These are phyloP conservation scores for Claviceps paspali DNA, from an alignment of 2,329 filamentous ascomycete genomes.

Conservation along the genomic window DNA sequence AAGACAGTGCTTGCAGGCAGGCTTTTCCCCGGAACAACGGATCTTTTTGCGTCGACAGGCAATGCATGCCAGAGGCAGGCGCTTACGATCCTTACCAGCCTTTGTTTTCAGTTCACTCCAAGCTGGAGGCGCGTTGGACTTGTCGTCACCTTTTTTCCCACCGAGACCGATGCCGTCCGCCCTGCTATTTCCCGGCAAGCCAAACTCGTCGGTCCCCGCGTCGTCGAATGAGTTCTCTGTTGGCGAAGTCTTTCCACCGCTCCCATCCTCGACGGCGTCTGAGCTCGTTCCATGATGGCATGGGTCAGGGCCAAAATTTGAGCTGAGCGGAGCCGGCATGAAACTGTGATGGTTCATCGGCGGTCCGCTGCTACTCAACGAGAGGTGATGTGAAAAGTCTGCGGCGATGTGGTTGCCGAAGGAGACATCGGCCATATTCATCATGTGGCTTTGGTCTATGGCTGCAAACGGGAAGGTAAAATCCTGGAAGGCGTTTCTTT, in stretches of 20 bases:
- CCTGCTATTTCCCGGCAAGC: conserved; percentile 28
- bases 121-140: conserved; percentile 42
- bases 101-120: conserved; percentile 82
- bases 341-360: conserved; percentile 8
- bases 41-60: conserved; percentile 96
- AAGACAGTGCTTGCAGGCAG: conserved; percentile 90
- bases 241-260: conserved; percentile 27
- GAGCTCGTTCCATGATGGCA: conserved; percentile 15
- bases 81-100: conserved; percentile 89
- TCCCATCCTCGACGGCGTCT: conserved; percentile 31
- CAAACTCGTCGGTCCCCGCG: conserved; percentile 42
- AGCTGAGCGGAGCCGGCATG: conserved; percentile 9
- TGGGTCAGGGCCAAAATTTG: conserved; percentile 11
- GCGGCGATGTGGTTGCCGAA: conserved; percentile 17
- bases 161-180: conserved; percentile 39
- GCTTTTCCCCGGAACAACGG: conserved; percentile 92
- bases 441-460: conserved; percentile 15
- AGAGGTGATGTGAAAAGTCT: conserved; percentile 20
- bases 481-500: conserved; percentile 33
- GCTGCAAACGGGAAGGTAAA: conserved; percentile 35
- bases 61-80: conserved; percentile 85
- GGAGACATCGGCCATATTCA: conserved; percentile 17
- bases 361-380: conserved; percentile 7
- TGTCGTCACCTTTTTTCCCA: conserved; percentile 40
- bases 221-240: conserved; percentile 36